Evolutionary conservation across 768 basidiomycete species (phyloP).

Genomic region (Suillus subalutaceus): DNA sequence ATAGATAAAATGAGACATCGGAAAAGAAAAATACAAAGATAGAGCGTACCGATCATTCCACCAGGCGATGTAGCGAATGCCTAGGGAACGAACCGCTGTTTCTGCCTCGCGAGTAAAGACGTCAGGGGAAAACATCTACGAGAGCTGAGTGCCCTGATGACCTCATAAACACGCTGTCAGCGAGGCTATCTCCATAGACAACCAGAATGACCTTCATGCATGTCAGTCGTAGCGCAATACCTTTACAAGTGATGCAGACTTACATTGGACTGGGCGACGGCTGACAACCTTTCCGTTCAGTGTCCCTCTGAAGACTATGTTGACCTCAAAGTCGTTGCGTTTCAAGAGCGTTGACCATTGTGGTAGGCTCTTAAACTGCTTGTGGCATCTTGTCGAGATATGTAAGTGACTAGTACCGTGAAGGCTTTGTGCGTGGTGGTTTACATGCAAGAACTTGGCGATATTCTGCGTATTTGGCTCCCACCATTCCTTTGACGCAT

Average conservation of each 20-base stretch:
- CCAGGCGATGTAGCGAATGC: constrained; percentile 64
- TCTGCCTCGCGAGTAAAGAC: constrained; percentile 69
- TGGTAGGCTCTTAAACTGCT: constrained; percentile 59
- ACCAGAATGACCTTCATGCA: constrained; percentile 58
- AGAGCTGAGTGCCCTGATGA: constrained; percentile 60
- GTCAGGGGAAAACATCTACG: constrained; percentile 75
- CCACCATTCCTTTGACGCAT: constrained; percentile 66
- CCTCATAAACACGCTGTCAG: constrained; percentile 74
- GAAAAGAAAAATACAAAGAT: constrained; percentile 5
- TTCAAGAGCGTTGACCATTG: constrained; percentile 54
- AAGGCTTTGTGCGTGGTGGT: constrained; percentile 18
- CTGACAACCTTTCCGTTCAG: constrained; percentile 66
- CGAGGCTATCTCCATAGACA: constrained; percentile 59
- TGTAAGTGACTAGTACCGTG: constrained; percentile 59
- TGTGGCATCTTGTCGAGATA: constrained; percentile 60
- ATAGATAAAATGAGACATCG: constrained; percentile 11
- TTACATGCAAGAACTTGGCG: constrained; percentile 44
- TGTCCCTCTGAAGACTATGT: constrained; percentile 51
- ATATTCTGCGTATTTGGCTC: constrained; percentile 52
- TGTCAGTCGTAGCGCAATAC: constrained; percentile 13
- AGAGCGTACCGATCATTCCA: constrained; percentile 40
- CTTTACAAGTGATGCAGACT: constrained; percentile 25
- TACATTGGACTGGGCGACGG: constrained; percentile 71
- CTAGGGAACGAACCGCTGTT: constrained; percentile 55
- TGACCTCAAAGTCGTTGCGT: constrained; percentile 55